A percentile compares a stretch with the other conserved stretches of the same genome.
These are phyloP conservation scores for Neolentinus lepideus DNA, from an alignment of 1,284 basidiomycete species.

Conservation along the genomic window DNA sequence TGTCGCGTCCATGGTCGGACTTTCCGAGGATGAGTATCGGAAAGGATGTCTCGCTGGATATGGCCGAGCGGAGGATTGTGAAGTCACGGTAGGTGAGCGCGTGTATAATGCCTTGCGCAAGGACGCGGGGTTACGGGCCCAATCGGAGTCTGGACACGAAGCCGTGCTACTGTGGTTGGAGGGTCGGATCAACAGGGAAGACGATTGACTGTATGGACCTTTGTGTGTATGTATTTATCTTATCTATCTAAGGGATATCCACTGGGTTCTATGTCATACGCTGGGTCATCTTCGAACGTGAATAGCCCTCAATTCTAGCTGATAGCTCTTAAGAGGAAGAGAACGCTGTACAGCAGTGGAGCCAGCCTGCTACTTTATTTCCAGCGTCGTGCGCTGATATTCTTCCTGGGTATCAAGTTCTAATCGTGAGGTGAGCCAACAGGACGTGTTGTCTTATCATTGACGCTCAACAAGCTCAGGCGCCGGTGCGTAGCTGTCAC, in stretches of 20 bases:
- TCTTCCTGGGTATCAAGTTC: no score
- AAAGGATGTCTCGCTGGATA: constrained; percentile 64
- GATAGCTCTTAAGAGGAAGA: no score
- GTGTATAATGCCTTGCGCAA: constrained; percentile 42
- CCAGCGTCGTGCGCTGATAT: no score
- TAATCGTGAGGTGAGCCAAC: no score
- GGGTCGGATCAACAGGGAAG: background rate
- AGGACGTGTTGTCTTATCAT: no score
- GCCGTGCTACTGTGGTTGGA: background rate
- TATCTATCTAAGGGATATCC: background rate
- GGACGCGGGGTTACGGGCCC: constrained; percentile 9
- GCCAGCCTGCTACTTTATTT: no score
- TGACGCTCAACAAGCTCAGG: no score
- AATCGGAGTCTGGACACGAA: background rate
- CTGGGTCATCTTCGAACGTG: no score
- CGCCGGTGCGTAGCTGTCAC: no score
- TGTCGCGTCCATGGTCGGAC: constrained; percentile 46
- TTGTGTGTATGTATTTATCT: background rate
- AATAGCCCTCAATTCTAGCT: no score
- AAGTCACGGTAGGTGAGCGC: constrained; percentile 45
- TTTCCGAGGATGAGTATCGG: constrained; percentile 57
- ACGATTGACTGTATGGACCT: background rate
- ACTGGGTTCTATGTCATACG: background rate
- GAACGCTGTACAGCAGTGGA: no score
- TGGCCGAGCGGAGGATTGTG: constrained; percentile 68